phyloP scores from a whole-genome alignment of 768 basidiomycete species.

The Mrakia hoshinonis region DNA sequence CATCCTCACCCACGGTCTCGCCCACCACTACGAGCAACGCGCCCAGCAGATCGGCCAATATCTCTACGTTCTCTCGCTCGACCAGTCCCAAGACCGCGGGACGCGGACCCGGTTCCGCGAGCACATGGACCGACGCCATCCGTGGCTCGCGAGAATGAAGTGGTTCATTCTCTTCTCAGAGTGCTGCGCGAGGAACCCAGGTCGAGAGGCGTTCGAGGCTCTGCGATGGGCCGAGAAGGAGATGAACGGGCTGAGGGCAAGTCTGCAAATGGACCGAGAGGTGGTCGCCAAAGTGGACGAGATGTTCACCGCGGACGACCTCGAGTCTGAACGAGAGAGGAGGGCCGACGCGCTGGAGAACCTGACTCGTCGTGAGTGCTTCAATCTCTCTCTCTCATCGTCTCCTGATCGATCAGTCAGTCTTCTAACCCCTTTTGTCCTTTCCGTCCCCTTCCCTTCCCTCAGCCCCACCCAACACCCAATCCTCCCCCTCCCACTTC shows the following conservation, averaged over 20 bases:
- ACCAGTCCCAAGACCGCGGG: not conserved
- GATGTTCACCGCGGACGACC: not conserved
- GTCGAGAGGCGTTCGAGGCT: slow-evolving; percentile 14
- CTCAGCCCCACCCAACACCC: not conserved
- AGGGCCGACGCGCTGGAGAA: not conserved
- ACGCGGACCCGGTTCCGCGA: not conserved
- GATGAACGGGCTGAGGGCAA: not conserved
- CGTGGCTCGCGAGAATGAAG: not conserved
- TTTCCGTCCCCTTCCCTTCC: not conserved
- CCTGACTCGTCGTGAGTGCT: not conserved
- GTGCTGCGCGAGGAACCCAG: not conserved
- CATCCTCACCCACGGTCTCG: slow-evolving; percentile 18
- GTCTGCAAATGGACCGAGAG: slow-evolving; percentile 3
- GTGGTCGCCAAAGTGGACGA: slow-evolving; percentile 5
- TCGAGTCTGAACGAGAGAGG: not conserved
- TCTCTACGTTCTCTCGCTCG: not conserved
- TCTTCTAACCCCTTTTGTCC: not conserved
- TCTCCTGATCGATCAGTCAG: not conserved
- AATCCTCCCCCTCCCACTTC: not conserved
- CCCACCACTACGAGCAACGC: slow-evolving; percentile 9
- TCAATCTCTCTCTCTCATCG: not conserved
- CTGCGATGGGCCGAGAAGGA: slow-evolving; percentile 25
- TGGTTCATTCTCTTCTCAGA: slow-evolving; percentile 11
- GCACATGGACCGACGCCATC: not conserved
- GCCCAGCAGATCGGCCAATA: not conserved